A percentile compares a stretch with the other conserved stretches of the same genome.
These are phyloP conservation scores for Colletotrichum spaethianum DNA, from an alignment of 2,329 filamentous ascomycete species.

Conservation along the genomic window DNA sequence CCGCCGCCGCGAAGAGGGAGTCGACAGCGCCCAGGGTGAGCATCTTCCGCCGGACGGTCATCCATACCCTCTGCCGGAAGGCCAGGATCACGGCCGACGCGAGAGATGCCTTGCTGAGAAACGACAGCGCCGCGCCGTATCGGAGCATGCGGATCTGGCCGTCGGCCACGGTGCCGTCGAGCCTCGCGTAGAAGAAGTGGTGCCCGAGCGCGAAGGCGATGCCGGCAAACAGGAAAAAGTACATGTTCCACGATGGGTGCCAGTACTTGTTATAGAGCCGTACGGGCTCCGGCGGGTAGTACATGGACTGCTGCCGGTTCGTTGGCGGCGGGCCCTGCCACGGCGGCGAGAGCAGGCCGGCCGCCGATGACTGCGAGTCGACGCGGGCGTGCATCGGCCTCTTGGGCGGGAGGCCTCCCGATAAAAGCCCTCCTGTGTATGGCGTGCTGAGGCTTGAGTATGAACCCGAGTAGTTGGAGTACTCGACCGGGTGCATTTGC, in stretches of 20 bases:
- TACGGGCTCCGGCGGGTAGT: slow-evolving; percentile 31
- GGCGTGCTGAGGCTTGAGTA: slow-evolving; percentile 29
- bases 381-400: slow-evolving; percentile 24
- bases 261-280: slow-evolving; percentile 47
- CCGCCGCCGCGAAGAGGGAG: slow-evolving; percentile 52
- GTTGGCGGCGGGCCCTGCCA: slow-evolving; percentile 10
- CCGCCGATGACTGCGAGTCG: slow-evolving; percentile 32
- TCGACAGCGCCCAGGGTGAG: slow-evolving; percentile 44
- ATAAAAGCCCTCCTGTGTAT: slow-evolving; percentile 19
- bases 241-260: slow-evolving; percentile 54
- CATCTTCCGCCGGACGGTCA: slow-evolving; percentile 44
- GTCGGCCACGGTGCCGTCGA: slow-evolving; percentile 49
- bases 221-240: slow-evolving; percentile 51
- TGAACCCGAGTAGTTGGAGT: slow-evolving; percentile 34
- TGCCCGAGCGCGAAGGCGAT: slow-evolving; percentile 52
- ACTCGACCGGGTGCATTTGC: slow-evolving; percentile 33
- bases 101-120: slow-evolving; percentile 53
- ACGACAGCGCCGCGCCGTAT: slow-evolving; percentile 53
- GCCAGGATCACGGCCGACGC: slow-evolving; percentile 51
- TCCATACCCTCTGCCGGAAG: slow-evolving; percentile 44
- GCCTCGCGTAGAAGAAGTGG: slow-evolving; percentile 52
- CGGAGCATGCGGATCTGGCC: slow-evolving; percentile 53
- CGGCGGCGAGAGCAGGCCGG: slow-evolving; percentile 33
- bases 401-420: slow-evolving; percentile 13
- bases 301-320: slow-evolving; percentile 20